Evolutionary conservation across 495 filamentous ascomycete species (phyloP).

Genomic region (Astrothelium subdiscretum): DNA sequence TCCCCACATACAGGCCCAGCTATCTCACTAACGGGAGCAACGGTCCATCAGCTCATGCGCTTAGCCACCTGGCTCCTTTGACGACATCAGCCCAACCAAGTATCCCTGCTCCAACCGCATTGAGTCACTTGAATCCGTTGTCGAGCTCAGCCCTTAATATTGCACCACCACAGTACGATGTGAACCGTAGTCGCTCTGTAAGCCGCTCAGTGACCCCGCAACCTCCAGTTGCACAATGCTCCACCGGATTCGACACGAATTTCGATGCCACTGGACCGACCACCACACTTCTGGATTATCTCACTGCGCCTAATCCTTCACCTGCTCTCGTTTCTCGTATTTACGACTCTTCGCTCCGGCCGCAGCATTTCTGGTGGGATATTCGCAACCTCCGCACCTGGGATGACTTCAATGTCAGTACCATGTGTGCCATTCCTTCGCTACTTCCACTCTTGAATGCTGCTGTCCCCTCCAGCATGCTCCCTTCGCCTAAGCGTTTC

Average conservation of each 20-base stretch:
- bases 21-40: background rate
- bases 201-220: constrained; percentile 31
- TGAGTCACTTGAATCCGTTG: constrained; percentile 20
- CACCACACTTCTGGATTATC: constrained; percentile 64
- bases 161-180: constrained; percentile 16
- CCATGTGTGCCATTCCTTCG: constrained; percentile 60
- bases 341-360: constrained; percentile 58
- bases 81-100: constrained; percentile 32
- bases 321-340: constrained; percentile 65
- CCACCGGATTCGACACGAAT: constrained; percentile 31
- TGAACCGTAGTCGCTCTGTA: constrained; percentile 20
- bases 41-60: background rate
- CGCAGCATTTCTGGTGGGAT: constrained; percentile 87
- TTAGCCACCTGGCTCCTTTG: constrained; percentile 41
- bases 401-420: constrained; percentile 59
- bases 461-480: constrained; percentile 49
- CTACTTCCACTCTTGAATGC: constrained; percentile 64
- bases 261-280: constrained; percentile 28
- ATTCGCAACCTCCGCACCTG: constrained; percentile 76
- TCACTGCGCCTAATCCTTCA: constrained; percentile 67
- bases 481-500: constrained; percentile 45
- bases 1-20: constrained; percentile 65
- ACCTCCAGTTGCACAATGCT: constrained; percentile 13
- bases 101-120: constrained; percentile 15
- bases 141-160: constrained; percentile 15